Evolutionary conservation across 177 flowering plant species (phyloP), one percentile per base, ranked within the genome.

Genomic region (Vitis hybrid): DNA sequence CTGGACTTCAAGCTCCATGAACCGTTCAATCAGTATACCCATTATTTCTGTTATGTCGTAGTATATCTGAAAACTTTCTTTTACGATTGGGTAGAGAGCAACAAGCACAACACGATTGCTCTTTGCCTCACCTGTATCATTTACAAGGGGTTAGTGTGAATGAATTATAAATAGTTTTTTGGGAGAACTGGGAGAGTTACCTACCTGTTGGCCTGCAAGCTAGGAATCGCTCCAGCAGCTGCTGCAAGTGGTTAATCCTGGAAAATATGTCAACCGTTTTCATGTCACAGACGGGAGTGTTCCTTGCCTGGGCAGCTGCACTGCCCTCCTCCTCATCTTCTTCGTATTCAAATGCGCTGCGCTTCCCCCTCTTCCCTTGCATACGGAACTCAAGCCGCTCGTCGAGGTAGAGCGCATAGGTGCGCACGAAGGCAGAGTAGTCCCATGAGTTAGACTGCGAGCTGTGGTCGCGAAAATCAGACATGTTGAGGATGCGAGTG

Each of bases 201-300:
- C 2, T 50, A 87, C 98, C 97, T 82, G 97, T 87, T 3, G 99
- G 98, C 2, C 90, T 80, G 61, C 95, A 92, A 11, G 97, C 97
- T 1, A 93, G 70, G 60, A 93, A 89, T 11, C 99, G 83, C 52
- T 96, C 93, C 13, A 96, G 85, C 1, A 96, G 88, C 64, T 90
- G 92, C 54, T 81, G 91, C 66, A 90, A 71, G 60, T 87, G 90
- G 21, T 91, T 87, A 18, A 75, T 57, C 81, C 87, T 83, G 0
- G 89, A 69, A 45, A 92, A 88, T 0, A 93, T 63, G 1, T 72
- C 70, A 6, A 87, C 91, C 3, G 63, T 79, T 67, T 73, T 86
- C 89, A 90, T 80, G 1, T 90, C 93, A 1, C 80, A 65, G 2
- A 84, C 73, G 0, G 97, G 93, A 1, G 90, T 83, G n/a, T 76